Percentiles rank a stretch among this genome's conserved stretches.
Conservation (phyloP, 1,284 basidiomycete genomes). For the Papiliotrema laurentii region DNA sequence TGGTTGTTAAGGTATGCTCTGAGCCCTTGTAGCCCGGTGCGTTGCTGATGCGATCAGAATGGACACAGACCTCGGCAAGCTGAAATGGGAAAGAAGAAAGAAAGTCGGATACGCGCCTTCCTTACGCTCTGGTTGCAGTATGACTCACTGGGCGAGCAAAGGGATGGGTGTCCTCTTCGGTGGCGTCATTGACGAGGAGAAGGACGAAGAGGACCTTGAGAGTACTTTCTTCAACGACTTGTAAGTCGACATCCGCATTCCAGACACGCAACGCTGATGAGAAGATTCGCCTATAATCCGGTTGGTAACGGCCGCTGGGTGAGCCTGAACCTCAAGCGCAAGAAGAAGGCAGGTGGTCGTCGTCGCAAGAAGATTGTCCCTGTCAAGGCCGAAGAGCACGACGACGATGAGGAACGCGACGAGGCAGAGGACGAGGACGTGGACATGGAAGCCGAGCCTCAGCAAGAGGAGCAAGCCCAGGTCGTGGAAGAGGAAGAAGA, state of each 20-base stretch:
- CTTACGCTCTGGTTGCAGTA: conserved; percentile 54
- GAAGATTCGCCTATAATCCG: conserved; percentile 74
- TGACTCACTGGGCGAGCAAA: conserved; percentile 50
- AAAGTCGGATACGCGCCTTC: conserved; percentile 69
- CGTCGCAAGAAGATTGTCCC: conserved; percentile 20
- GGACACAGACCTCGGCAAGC: conserved; percentile 52
- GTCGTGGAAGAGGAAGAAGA: conserved; percentile 34
- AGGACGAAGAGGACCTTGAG: conserved; percentile 76
- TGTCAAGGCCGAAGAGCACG: conserved; percentile 36
- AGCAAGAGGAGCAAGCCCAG: conserved; percentile 20
- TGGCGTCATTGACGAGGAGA: conserved; percentile 86
- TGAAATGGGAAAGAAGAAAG: conserved; percentile 85
- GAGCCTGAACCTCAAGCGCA: conserved; percentile 60
- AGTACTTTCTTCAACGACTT: conserved; percentile 81
- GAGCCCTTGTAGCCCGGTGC: not conserved
- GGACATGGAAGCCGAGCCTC: conserved; percentile 7
- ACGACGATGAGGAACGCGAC: conserved; percentile 18
- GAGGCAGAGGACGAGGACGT: conserved; percentile 24
- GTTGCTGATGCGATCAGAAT: conserved; percentile 37
- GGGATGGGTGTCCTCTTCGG: conserved; percentile 78
- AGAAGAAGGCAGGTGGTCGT: conserved; percentile 54
- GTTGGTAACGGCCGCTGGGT: conserved; percentile 75
- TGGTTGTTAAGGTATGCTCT: conserved; percentile 72
- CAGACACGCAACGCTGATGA: not conserved
- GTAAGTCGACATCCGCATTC: conserved; percentile 49